Base-by-base conservation (phyloP, 108 stramenopile species). In the Nitzschia putrida region DNA sequence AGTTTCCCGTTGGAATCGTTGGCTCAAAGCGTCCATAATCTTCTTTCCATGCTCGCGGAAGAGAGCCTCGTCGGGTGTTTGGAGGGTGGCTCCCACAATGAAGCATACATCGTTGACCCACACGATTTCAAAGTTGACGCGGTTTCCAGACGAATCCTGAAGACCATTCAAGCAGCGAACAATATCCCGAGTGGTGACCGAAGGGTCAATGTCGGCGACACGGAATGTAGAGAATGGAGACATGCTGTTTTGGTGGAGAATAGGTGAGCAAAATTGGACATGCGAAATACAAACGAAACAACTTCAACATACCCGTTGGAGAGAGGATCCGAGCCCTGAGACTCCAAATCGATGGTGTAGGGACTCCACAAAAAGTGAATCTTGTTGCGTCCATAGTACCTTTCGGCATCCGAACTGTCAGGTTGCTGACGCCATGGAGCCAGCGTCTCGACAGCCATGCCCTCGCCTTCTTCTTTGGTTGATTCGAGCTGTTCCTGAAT, bases 81-180 rank as follows among this genome's bases (percentile, higher is more conserved):
- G 39, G 39, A 64, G 25, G 13, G 43, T 77, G 24, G 79, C 80
- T 9, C 80, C 86, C 25, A 89, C 88, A 64, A 93, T 61, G 53
- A 93, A 90, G 8, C 83, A 75, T 12, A 82, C 63, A 66, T 90
- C 92, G 71, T 93, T 72, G 11, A 90, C 53, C 92, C 92, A 93
- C 22, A 86, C 72, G 22, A 93, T 85, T 47, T 90, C 87, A 69
- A 85, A 88, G 59, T 89, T 84, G 43, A 92, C 73, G 20, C 71
- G 61, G 43, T 74, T 77, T 43, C 78, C 68, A 43, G 47, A 24
- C 18, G 80, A 76, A 50, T 80, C 83, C 37, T n/a, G 71, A 5
- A 79, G 63, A 24, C 56, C 59, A 8, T 75, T 65, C n/a, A 90
- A 63, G 24, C 83, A 73, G 37, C 69, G 64, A 12, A 88, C 39